Evolutionary conservation across 2,329 filamentous ascomycete genomes (phyloP), one percentile per base, ranked within the genome.

Genomic region (Pseudocercospora fijiensis): DNA sequence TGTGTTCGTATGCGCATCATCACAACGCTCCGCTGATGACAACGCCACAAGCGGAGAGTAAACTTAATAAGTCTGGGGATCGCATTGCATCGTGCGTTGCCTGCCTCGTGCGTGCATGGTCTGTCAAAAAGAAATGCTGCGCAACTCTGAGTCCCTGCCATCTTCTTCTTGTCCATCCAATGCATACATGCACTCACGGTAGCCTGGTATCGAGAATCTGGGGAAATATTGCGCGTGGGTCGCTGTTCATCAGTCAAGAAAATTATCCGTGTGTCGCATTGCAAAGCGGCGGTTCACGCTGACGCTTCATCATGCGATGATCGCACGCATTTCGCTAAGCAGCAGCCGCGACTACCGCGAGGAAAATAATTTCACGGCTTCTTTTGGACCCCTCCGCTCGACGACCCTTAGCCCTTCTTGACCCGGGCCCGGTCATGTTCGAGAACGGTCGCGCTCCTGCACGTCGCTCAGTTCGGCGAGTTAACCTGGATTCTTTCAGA

Each of bases 251-350:
- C 33, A 37, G n/a, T 18, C 37, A 41, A 41, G 37, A 41, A 41
- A 18, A 16, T 18, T 26, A 49, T 18, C 45, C 45, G 18, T 49
- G 18, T 49, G 20, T 49, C 5, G 45, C 18, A 16, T 41, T 41
- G 37, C 37, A 41, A 41, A 26, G 45, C 45, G 45, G 24, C 22
- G 26, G n/a, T 30, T 41, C 53, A 28, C 16, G 49, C 24, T 49
- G n/a, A 49, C 22, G 45, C 33, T 37, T 37, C 13, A 37, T 37
- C 13, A 37, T n/a, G 13, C 33, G 33, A n/a, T 27, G 49, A 52
- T 52, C 49, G 49, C 49, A 28, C 52, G 52, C 52, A 56, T 56
- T 56, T 56, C 49, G 49, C 49, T 52, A 52, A 52, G 49, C 49
- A 30, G 49, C 49, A 53, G 49, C 49, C 49, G 49, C 49, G 49